These are phyloP conservation scores for Aspergillus panamensis DNA, from an alignment of 495 filamentous ascomycete genomes.

Conservation along the genomic window DNA sequence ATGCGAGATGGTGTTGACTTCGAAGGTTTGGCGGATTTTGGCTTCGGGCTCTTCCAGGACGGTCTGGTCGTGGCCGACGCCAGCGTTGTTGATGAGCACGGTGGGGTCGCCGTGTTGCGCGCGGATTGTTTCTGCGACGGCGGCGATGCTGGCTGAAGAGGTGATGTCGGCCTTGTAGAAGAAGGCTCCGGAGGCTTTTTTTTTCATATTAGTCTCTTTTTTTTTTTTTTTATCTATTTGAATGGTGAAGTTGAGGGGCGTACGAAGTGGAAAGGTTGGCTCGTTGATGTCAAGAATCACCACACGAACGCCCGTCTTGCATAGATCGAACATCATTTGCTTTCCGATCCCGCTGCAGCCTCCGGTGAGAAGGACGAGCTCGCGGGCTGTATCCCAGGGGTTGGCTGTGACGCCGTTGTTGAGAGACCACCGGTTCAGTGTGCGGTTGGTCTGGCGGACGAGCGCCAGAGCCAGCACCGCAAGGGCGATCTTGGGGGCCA, in stretches of 20 bases:
- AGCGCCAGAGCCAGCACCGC: slow-evolving; percentile 35
- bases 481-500: slow-evolving; percentile 30
- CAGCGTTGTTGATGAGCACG: slow-evolving; percentile 62
- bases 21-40: slow-evolving; percentile 49
- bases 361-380: slow-evolving; percentile 57
- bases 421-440: slow-evolving; percentile 39
- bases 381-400: slow-evolving; percentile 42
- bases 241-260: neutral
- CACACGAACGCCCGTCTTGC: slow-evolving; percentile 45
- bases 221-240: neutral
- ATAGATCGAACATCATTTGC: slow-evolving; percentile 45
- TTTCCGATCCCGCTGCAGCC: slow-evolving; percentile 57
- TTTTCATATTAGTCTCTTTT: slow-evolving; percentile 5
- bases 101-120: slow-evolving; percentile 46
- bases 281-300: slow-evolving; percentile 50
- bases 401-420: slow-evolving; percentile 48
- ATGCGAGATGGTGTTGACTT: slow-evolving; percentile 59
- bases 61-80: slow-evolving; percentile 43
- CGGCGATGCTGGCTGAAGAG: slow-evolving; percentile 39
- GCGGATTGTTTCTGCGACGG: slow-evolving; percentile 45
- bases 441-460: slow-evolving; percentile 39
- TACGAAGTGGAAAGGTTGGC: slow-evolving; percentile 32
- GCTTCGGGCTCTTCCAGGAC: slow-evolving; percentile 48
- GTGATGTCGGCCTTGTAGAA: slow-evolving; percentile 55
- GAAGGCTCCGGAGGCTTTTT: slow-evolving; percentile 32